Evolutionary conservation across 163 green algal genomes (phyloP).

Genomic region (Trebouxiophyceae sp.): DNA sequence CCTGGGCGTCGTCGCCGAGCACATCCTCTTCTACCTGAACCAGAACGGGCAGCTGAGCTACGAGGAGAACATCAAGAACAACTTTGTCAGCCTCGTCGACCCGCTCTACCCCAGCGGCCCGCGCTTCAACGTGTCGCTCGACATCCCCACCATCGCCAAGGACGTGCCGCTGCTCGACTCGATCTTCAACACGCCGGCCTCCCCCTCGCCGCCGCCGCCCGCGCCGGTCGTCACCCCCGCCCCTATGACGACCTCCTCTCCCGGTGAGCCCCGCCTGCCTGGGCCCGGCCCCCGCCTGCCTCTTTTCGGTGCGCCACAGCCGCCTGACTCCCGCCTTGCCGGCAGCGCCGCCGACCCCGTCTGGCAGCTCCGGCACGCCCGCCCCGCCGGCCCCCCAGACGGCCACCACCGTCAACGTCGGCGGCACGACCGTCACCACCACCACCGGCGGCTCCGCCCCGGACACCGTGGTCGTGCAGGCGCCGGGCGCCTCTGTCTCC

Average conservation of each 20-base stretch:
- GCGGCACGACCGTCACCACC: neutral
- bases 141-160: neutral
- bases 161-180: neutral
- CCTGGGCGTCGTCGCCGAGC: neutral
- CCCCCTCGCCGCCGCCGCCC: too few relatives aligned
- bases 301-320: too few relatives aligned
- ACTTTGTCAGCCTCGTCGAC: neutral
- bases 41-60: neutral
- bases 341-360: neutral
- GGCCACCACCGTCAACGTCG: conserved; percentile 4
- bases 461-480: too few relatives aligned
- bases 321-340: neutral
- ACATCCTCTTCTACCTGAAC: neutral
- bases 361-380: neutral
- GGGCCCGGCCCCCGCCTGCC: too few relatives aligned
- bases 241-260: too few relatives aligned
- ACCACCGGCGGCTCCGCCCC: too few relatives aligned
- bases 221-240: too few relatives aligned
- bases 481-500: too few relatives aligned
- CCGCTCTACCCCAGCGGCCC: neutral
- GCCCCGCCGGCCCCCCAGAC: neutral
- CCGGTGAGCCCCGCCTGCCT: too few relatives aligned
- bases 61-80: neutral
- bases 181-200: too few relatives aligned
- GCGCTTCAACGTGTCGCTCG: neutral